Conservation (phyloP, 345 rosid genomes). For the Salix udensis region DNA sequence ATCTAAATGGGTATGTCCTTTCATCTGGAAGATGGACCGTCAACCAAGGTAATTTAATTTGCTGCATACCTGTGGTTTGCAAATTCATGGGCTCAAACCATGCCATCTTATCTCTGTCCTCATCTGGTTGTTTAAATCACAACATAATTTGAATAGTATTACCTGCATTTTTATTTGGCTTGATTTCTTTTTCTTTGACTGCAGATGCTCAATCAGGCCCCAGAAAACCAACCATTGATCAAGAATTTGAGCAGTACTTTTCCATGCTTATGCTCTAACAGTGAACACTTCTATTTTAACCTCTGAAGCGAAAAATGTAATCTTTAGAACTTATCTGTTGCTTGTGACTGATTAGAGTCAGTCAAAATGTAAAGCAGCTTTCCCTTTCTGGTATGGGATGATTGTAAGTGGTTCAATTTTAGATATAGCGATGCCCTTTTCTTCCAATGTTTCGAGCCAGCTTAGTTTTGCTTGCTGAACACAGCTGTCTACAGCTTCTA, state of each 20-base stretch:
- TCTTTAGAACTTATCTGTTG: neutral
- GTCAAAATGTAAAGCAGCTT: neutral
- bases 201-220: conserved; percentile 41
- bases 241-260: conserved; percentile 87
- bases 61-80: neutral
- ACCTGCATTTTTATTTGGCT: neutral
- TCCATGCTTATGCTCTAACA: conserved; percentile 66
- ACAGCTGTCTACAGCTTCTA: neutral
- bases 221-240: conserved; percentile 81
- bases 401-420: neutral
- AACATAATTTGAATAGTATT: neutral
- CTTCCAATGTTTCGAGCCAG: neutral
- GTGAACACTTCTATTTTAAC: neutral
- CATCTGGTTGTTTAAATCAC: neutral
- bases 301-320: neutral
- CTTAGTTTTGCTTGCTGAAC: neutral
- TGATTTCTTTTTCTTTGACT: conserved; percentile 7
- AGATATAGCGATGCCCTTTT: neutral
- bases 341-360: neutral
- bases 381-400: neutral
- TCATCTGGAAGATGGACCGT: conserved; percentile 71
- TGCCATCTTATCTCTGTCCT: neutral
- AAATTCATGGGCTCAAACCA: neutral
- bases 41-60: conserved; percentile 47
- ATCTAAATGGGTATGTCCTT: conserved; percentile 43